These are phyloP conservation scores for Pseudogymnoascus sp. DNA, from an alignment of 2,329 filamentous ascomycete species.

Conservation along the genomic window DNA sequence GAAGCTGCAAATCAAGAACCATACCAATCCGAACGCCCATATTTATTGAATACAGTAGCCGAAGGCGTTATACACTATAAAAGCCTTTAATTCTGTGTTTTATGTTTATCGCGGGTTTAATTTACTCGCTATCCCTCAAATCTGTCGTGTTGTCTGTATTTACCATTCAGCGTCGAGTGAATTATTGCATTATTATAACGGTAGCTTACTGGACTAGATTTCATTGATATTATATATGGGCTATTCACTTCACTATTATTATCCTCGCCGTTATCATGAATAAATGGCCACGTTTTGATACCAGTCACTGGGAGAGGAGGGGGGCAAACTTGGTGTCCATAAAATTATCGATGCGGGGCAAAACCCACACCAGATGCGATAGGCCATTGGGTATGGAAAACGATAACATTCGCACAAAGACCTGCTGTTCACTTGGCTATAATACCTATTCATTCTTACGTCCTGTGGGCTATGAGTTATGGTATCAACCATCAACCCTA, in stretches of 20 bases:
- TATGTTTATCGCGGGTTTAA: not conserved
- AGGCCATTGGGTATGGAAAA: not conserved
- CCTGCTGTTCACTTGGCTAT: not conserved
- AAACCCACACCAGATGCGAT: constrained; percentile 2
- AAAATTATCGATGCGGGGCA: constrained; percentile 4
- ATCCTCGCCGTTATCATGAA: not conserved
- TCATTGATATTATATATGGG: not conserved
- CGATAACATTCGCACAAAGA: constrained; percentile 2
- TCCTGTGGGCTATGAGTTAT: not conserved
- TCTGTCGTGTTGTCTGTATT: not conserved
- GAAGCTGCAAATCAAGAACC: not conserved
- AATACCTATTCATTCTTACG: not conserved
- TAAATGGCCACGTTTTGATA: not conserved
- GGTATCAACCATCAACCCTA: not conserved
- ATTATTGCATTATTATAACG: not conserved
- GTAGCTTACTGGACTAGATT: not conserved
- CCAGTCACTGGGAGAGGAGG: not conserved
- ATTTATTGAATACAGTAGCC: not conserved
- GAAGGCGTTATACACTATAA: not conserved
- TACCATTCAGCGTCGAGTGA: not conserved
- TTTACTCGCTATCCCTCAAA: not conserved
- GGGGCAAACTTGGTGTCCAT: not conserved
- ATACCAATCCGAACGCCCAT: not conserved
- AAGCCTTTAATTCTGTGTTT: not conserved
- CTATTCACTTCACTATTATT: not conserved